phyloP scores from a whole-genome alignment of 768 basidiomycete genomes.

The Serendipita sp. region DNA sequence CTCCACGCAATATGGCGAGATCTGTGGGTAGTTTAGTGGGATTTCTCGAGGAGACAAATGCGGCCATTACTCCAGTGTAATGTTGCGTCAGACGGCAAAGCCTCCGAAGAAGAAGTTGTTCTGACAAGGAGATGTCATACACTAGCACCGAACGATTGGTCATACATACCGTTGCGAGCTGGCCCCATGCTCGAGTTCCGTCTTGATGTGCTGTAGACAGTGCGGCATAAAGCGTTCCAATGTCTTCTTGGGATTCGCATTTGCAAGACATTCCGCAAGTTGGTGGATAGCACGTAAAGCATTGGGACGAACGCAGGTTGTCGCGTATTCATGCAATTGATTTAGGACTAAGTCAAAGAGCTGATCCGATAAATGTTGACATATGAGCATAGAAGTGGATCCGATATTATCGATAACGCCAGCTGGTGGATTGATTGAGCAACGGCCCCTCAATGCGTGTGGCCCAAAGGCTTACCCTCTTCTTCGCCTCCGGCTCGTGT shows the following conservation, averaged over 20 bases:
- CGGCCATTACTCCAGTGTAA: conserved; percentile 63
- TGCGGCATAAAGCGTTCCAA: conserved; percentile 64
- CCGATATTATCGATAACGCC: conserved; percentile 64
- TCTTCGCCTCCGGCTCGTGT: conserved; percentile 40
- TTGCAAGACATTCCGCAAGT: conserved; percentile 71
- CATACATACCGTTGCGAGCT: conserved; percentile 34
- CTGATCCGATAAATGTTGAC: conserved; percentile 53
- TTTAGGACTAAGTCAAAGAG: conserved; percentile 69
- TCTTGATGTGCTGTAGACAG: conserved; percentile 49
- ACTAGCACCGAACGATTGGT: neutral
- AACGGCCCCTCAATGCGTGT: neutral
- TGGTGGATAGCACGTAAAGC: conserved; percentile 77
- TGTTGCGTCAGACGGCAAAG: conserved; percentile 66
- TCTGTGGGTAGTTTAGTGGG: conserved; percentile 24
- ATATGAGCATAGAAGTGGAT: conserved; percentile 61
- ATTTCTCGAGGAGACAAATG: neutral
- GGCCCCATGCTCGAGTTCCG: conserved; percentile 74
- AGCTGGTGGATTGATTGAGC: conserved; percentile 22
- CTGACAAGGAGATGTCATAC: conserved; percentile 22
- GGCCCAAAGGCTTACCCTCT: conserved; percentile 31
- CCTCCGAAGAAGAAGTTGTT: conserved; percentile 45
- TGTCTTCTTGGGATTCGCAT: conserved; percentile 61
- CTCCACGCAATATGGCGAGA: conserved; percentile 59
- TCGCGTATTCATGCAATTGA: conserved; percentile 71
- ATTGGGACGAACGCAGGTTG: conserved; percentile 65